phyloP scores from a whole-genome alignment of 2,329 filamentous ascomycete species.

The Talaromyces sp. region DNA sequence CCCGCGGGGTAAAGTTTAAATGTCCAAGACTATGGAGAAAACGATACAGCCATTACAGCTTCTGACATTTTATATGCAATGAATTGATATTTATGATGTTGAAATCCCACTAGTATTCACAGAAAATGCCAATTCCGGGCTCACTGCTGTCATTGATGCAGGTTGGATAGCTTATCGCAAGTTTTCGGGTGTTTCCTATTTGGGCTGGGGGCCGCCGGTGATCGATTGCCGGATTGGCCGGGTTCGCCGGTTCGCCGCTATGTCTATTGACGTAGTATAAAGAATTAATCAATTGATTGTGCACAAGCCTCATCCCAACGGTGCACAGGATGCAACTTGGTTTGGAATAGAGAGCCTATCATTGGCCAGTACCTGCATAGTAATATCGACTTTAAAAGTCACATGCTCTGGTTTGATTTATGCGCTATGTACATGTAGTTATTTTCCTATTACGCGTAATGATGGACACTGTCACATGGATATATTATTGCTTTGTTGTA shows the following conservation, averaged over 20 bases:
- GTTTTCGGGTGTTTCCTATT: neutral
- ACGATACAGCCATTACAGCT: neutral
- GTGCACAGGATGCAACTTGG: neutral
- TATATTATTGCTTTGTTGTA: no score
- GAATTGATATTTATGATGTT: neutral
- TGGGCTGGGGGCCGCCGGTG: neutral
- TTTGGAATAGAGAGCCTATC: neutral
- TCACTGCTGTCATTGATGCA: neutral
- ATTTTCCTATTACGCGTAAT: neutral
- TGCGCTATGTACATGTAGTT: neutral
- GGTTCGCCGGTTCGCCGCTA: neutral
- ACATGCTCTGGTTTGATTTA: neutral
- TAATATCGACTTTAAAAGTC: neutral
- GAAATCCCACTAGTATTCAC: neutral
- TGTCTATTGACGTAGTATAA: neutral
- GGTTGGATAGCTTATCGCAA: neutral
- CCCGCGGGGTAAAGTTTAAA: neutral
- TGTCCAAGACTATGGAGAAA: neutral
- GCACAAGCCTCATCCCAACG: neutral
- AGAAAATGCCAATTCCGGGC: rapidly evolving
- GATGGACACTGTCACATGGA: no score
- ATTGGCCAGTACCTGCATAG: neutral
- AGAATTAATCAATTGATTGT: neutral
- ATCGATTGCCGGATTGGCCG: neutral
- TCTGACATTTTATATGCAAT: neutral